These are phyloP conservation scores for Psidium friedrichsthalianum DNA, from an alignment of 345 rosid genomes.

Conservation along the genomic window DNA sequence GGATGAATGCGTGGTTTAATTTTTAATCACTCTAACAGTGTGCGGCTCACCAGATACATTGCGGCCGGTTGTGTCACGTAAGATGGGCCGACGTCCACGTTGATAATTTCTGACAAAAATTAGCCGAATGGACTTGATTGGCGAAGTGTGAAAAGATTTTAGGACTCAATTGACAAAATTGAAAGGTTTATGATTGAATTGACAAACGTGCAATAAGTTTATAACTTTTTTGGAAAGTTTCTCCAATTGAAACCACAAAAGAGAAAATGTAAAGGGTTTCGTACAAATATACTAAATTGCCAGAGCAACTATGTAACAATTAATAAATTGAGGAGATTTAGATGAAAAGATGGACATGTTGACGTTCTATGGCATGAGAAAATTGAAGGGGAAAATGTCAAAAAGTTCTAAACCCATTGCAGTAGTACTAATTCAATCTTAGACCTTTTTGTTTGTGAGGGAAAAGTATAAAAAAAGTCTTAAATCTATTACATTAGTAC, in stretches of 20 bases:
- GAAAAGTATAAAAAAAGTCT: fast-evolving
- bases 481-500: fast-evolving
- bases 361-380: neutral
- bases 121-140: no score
- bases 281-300: neutral
- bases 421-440: no score
- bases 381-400: neutral
- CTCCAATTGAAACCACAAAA: neutral
- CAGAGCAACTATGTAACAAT: neutral
- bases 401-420: no score
- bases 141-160: no score
- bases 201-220: no score
- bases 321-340: neutral
- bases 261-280: neutral
- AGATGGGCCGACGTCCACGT: no score
- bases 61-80: no score
- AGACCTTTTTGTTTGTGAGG: fast-evolving
- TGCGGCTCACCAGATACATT: neutral
- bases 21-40: neutral
- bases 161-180: no score
- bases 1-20: no score
- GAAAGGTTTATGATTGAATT: no score
- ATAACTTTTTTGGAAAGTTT: no score
- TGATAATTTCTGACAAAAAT: no score
- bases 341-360: neutral